Base-by-base conservation (phyloP, 148 eudicot species). In the Pouteria glomerata region DNA sequence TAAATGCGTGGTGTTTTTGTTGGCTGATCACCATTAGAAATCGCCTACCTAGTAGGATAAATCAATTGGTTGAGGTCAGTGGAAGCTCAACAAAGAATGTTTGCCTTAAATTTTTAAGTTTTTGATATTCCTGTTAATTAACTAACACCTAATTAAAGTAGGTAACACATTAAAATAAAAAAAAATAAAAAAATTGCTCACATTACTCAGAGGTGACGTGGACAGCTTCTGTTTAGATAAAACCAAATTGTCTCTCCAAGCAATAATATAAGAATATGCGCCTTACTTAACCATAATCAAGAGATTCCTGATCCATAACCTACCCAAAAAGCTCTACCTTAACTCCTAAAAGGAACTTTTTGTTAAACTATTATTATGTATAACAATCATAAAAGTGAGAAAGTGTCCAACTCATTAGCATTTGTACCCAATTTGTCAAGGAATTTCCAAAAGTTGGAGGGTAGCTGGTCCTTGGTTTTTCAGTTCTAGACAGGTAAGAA, bases 401-500 rank as follows among this genome's bases (percentile, higher is more conserved):
- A 23, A 56, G 59, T 56, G 59, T 26, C 59, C 30, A 56, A 11
- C 59, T 56, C 27, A 56, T 2, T 26, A 24, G 11, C 24, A 30
- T 23, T 56, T 4, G 31, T 24, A 2, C 2, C 2, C 24, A 3
- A 6, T 10, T 21, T 11, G 11, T 26, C 29, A 58, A 26, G 21
- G 31, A 33, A 15, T 45, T 37, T 24, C 51, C 31, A 1, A 3
- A 39, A 63, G 50, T 63, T 39, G 51, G 7, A 24, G 51, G 68
- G 33, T 42, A 41, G 33, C 51, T 63, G 68, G 68, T 63, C 51
- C 68, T 63, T 23, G 51, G 65, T 39, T 63, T 41, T 41, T 21
- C 1, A 63, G 68, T 63, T 63, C 51, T 19, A 24, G 51, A 63
- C 68, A 42, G 42, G 24, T 23, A 39, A 63, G 68, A n/a, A 63